Evolutionary conservation across 441 rosid genomes (phyloP), one percentile per base, ranked within the genome.

Genomic region (Adansonia rubrostipa): DNA sequence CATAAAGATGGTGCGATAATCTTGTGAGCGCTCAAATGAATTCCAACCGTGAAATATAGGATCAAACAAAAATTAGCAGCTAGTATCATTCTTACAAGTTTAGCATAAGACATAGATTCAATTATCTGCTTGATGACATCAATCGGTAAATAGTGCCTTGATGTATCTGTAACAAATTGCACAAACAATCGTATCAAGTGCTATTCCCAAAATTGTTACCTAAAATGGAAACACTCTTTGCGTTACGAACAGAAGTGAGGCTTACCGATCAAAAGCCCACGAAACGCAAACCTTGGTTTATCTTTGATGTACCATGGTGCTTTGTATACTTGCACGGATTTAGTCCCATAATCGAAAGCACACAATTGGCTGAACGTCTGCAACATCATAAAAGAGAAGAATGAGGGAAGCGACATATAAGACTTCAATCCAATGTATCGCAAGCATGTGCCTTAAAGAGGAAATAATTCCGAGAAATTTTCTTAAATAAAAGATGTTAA

Each of bases 311-410:
- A 88, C 99, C 99, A 94, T 0, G 99, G 98, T 13, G 94, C 93
- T 82, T 88, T 89, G 77, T 86, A 86, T 85, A 94, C 81, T 82
- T 84, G 90, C 19, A 94, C 98, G 13, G 85, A 77, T 84, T 93
- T 93, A 75, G 88, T 87, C 71, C 75, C 83, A 62, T 87, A 94
- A 82, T 96, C 95, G 81, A 90, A 96, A 54, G 84, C 56, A 72
- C 98, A 96, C 77, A 96, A 75, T 78, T 94, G 99, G 86, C 98
- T 94, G 87, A 96, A 96, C 54, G 98, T 96, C 97, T 94, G 91
- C 70, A 90, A 81, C 40, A 58, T 72, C 61, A 73, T 44, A 74
- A 22, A 78, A 82, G 61, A 78, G 53, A 84, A 65, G 57, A 44
- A 73, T 9, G 15, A 42, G 28, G 8, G 75, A 51, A 36, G 73